phyloP scores from a whole-genome alignment of 305 asterid genomes.

The Plantago lanceolata region DNA sequence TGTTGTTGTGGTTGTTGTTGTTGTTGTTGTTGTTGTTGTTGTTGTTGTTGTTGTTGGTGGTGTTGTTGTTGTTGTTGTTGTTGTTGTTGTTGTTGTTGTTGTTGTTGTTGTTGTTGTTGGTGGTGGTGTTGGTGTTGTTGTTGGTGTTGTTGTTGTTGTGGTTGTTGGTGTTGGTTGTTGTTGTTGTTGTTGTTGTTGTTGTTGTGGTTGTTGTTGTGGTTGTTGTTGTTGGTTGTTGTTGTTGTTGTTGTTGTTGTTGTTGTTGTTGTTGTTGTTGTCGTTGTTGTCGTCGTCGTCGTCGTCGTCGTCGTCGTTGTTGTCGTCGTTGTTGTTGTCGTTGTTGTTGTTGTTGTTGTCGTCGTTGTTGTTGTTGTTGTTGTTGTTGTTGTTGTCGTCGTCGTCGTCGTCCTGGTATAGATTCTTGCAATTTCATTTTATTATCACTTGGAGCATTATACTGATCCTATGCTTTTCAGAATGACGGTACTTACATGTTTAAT shows the following conservation, averaged over 20 bases:
- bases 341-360: neutral
- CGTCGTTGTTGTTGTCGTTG: neutral
- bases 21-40: neutral
- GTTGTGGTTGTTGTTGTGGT: too few relatives aligned
- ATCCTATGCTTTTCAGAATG: conserved; percentile 60
- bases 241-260: neutral
- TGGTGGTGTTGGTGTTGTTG: too few relatives aligned
- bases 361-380: neutral
- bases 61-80: neutral
- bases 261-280: neutral
- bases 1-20: too few relatives aligned
- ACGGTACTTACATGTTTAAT: conserved; percentile 90
- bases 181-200: neutral
- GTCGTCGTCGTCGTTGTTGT: neutral
- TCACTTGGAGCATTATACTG: conserved; percentile 16
- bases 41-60: too few relatives aligned
- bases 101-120: neutral
- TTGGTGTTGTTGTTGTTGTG: too few relatives aligned
- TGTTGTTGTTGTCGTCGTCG: neutral
- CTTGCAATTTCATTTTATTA: conserved; percentile 16
- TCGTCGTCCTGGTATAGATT: conserved; percentile 12
- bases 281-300: neutral
- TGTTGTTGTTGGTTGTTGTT: too few relatives aligned
- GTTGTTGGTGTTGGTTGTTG: neutral
- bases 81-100: neutral